A percentile compares a stretch with the other conserved stretches of the same genome.
Conservation (phyloP, 106 monocot species). For the Apostasia ramifera region DNA sequence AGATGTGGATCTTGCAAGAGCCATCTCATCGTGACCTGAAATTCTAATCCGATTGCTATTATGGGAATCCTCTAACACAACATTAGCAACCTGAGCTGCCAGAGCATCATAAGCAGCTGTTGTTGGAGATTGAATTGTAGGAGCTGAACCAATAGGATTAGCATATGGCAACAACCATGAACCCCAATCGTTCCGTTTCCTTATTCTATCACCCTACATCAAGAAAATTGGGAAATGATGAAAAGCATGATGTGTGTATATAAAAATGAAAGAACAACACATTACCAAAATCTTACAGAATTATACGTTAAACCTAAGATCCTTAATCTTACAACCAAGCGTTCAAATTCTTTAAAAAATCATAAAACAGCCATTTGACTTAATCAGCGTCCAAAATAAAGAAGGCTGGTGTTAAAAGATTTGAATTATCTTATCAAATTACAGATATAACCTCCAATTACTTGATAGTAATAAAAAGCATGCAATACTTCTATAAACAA, state of each 20-base stretch:
- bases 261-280: no score
- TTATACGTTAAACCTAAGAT: no score
- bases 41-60: slow-evolving; percentile 1
- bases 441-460: no score
- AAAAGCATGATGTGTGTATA: neutral
- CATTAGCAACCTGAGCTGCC: slow-evolving; percentile 14
- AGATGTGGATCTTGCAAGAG: slow-evolving; percentile 35
- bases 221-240: neutral
- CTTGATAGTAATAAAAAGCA: no score
- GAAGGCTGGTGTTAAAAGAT: no score
- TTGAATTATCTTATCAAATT: no score
- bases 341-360: no score
- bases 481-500: no score
- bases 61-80: slow-evolving; percentile 19
- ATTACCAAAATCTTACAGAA: no score
- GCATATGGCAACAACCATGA: slow-evolving; percentile 32
- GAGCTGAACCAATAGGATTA: neutral
- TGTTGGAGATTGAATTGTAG: slow-evolving; percentile 4
- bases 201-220: slow-evolving; percentile 50
- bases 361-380: no score
- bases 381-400: no score
- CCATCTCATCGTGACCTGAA: slow-evolving; percentile 9
- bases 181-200: slow-evolving; percentile 52
- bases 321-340: no score
- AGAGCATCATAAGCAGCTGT: slow-evolving; percentile 9